A percentile compares a stretch with the other conserved stretches of the same genome.
Evolutionary conservation across 305 asterid species (phyloP).

Genomic region (Fraxinus nigra): DNA sequence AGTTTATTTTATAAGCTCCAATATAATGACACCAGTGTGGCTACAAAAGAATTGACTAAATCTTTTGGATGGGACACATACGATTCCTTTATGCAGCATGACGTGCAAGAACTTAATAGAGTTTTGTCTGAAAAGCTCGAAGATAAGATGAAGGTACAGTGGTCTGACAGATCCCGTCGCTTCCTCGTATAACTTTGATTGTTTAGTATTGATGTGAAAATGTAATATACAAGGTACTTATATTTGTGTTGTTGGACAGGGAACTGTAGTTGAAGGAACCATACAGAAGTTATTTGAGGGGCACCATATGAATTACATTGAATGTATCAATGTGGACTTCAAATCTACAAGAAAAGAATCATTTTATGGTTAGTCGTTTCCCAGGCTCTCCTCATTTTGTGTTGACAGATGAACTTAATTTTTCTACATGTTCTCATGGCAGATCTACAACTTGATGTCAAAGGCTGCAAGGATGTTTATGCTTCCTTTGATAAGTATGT

Average conservation of each 20-base stretch:
- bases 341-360: conserved; percentile 68
- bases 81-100: conserved; percentile 94
- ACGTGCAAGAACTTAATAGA: conserved; percentile 88
- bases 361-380: conserved; percentile 40
- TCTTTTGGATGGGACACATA: conserved; percentile 95
- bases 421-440: conserved; percentile 29
- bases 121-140: conserved; percentile 87
- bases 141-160: conserved; percentile 86
- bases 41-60: conserved; percentile 88
- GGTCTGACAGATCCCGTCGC: not conserved
- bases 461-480: conserved; percentile 91
- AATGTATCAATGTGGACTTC: conserved; percentile 74
- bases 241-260: conserved; percentile 43
- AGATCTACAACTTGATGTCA: conserved; percentile 97
- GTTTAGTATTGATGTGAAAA: conserved; percentile 6
- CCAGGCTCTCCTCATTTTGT: conserved; percentile 23
- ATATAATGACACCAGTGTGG: conserved; percentile 78
- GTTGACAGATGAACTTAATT: conserved; percentile 16
- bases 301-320: conserved; percentile 84
- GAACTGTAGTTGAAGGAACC: conserved; percentile 92
- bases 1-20: conserved; percentile 91
- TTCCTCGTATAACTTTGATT: conserved; percentile 11
- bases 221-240: not conserved
- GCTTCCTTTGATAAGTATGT: conserved; percentile 96
- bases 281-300: conserved; percentile 94